Conservation (phyloP, 2,329 filamentous ascomycete species). For the Aspergillus piperis region DNA sequence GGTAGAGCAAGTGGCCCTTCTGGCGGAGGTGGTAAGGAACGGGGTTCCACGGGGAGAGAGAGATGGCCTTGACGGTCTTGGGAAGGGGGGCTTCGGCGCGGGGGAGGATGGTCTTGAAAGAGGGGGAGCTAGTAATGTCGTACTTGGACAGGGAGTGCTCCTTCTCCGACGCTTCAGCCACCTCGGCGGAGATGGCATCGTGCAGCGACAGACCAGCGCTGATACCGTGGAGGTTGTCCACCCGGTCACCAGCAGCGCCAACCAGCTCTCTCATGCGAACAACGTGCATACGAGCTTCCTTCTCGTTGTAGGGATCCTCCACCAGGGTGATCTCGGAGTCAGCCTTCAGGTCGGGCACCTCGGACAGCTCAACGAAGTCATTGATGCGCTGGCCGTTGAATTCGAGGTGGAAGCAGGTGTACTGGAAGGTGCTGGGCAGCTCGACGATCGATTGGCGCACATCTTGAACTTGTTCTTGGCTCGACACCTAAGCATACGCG, state of each 20-base stretch:
- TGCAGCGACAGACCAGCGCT: conserved; percentile 83
- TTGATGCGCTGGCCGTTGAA: conserved; percentile 87
- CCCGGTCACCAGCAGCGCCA: conserved; percentile 84
- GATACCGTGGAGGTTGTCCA: conserved; percentile 83
- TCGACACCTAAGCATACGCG: conserved; percentile 65
- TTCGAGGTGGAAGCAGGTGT: conserved; percentile 98
- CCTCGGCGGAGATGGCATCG: conserved; percentile 65
- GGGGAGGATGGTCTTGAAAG: conserved; percentile 72
- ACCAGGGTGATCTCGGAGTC: conserved; percentile 80
- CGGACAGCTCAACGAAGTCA: conserved; percentile 88
- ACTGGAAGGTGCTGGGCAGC: conserved; percentile 87
- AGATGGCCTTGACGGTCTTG: conserved; percentile 87
- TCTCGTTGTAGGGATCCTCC: conserved; percentile 96
- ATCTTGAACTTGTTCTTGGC: conserved; percentile 95
- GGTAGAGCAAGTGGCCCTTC: conserved; percentile 88
- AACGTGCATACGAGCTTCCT: conserved; percentile 93
- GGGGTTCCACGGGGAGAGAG: conserved; percentile 93
- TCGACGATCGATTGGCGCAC: conserved; percentile 96
- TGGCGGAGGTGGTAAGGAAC: conserved; percentile 88
- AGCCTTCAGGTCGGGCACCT: conserved; percentile 75
- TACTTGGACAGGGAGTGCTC: conserved; percentile 68
- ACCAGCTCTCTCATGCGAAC: conserved; percentile 90
- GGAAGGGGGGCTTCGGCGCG: conserved; percentile 67
- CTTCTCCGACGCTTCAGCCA: conserved; percentile 46
- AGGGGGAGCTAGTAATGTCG: conserved; percentile 70